Base-by-base conservation (phyloP, 2,329 filamentous ascomycete genomes). In the Ceratocystis alfenasii region DNA sequence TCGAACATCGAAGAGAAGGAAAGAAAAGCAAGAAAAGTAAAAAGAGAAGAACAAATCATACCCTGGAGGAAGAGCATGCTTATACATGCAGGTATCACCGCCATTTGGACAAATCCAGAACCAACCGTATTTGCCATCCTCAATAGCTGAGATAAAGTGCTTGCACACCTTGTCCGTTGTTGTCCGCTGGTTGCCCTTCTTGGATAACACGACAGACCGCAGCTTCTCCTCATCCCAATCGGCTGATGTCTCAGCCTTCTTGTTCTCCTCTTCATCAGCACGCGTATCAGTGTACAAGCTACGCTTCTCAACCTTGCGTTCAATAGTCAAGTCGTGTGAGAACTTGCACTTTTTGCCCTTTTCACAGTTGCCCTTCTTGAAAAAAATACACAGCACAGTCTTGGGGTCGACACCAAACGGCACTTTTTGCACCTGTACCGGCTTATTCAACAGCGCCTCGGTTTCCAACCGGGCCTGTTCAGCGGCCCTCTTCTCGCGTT, bases 151-250 rank as follows among this genome's bases (percentile, higher is more conserved):
- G 74, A 97, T 94, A 75, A 99, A 99, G 80, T 80, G 96, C 78
- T 97, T 99, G 89, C 94, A 99, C 70, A 99, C 94, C 78, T 97
- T 99, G 74, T 99, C 94, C 60, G 94, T 99, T 4, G 89, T 89
- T 25, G 92, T 96, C 74, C 87, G 86, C 68, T 95, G 94, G 76
- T 99, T 99, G 64, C 94, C 94, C 76, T 99, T 95, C 80, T 99
- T 99, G 72, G 89, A 95, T 74, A 95, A 72, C 28, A 99, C 90
- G 45, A 99, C 94, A 66, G 87, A 87, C 71, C 89, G 84, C 72
- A 99, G 78, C 78, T 97, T 96, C 75, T 95, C 93, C 75, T 99
- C 95, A 74, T 97, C 93, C 94, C 94, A 99, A 73, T 96, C 88
- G 44, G 90, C 91, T 76, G 95, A 96, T 1, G 89, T 94, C 76